Conservation (phyloP, 192 early-diverging fungal genomes). For the Haplosporangium gracile region DNA sequence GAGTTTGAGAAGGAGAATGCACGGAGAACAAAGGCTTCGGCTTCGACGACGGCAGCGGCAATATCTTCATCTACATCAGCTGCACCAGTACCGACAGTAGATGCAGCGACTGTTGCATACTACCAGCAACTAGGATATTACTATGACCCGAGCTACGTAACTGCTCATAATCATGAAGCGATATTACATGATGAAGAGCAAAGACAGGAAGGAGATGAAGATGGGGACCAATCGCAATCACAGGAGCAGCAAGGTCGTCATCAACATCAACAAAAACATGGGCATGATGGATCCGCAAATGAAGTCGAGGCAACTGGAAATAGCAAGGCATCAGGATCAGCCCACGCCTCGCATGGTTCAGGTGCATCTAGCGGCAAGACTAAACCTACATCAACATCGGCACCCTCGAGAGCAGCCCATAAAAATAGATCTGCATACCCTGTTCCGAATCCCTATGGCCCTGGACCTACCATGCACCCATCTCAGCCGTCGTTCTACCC, state of each 20-base stretch:
- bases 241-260: constrained; percentile 5
- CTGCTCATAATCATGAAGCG: neutral
- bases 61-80: neutral
- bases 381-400: neutral
- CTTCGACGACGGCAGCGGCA: neutral
- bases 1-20: constrained; percentile 4
- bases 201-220: constrained; percentile 12
- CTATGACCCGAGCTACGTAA: constrained; percentile 31
- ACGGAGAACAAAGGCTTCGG: neutral
- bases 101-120: constrained; percentile 46
- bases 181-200: neutral
- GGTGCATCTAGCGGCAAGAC: neutral
- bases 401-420: neutral
- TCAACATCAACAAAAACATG: neutral
- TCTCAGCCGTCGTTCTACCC: neutral
- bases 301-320: constrained; percentile 1
- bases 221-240: constrained; percentile 3
- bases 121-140: constrained; percentile 52
- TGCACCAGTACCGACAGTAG: neutral
- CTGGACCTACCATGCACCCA: neutral
- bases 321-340: neutral
- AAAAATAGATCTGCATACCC: constrained; percentile 5
- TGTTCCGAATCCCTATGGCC: neutral
- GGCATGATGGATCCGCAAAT: neutral
- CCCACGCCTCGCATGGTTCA: neutral